Evolutionary conservation across 1,139 yeast species (phyloP).

Genomic region (Saccharomyces hybrid): DNA sequence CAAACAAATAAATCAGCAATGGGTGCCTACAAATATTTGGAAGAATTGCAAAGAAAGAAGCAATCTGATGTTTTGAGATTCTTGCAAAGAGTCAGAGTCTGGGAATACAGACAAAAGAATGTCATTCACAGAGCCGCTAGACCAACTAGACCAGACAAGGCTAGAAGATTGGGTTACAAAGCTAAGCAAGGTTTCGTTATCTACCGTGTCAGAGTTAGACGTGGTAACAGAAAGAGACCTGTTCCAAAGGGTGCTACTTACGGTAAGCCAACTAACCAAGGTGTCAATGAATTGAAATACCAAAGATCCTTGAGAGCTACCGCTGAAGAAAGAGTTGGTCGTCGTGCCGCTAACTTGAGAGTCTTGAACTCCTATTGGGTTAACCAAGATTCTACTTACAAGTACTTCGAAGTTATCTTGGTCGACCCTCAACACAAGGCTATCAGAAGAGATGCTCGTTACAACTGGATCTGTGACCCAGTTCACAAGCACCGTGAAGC

Average conservation of each 20-base stretch:
- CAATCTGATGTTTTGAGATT: constrained; percentile 99
- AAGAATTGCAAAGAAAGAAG: constrained; percentile 99
- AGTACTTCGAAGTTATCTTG: constrained; percentile 95
- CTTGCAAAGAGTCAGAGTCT: constrained; percentile 98
- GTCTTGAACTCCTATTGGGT: constrained; percentile 99
- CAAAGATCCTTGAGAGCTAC: constrained; percentile 96
- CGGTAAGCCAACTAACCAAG: constrained; percentile 99
- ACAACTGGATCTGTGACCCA: constrained; percentile 99
- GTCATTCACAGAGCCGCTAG: constrained; percentile 98
- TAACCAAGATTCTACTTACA: constrained; percentile 99
- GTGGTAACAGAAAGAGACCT: constrained; percentile 99
- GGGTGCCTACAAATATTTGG: constrained; percentile 99
- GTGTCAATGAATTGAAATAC: constrained; percentile 98
- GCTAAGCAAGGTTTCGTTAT: constrained; percentile 99
- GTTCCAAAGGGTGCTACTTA: constrained; percentile 99
- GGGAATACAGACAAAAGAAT: constrained; percentile 99
- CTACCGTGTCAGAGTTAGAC: constrained; percentile 98
- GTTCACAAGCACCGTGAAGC: constrained; percentile 99
- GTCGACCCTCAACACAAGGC: constrained; percentile 98
- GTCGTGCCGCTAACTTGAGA: constrained; percentile 98
- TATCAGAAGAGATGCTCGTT: constrained; percentile 96
- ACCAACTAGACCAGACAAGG: constrained; percentile 99
- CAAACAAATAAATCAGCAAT: constrained; percentile 34
- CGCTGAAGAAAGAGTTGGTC: constrained; percentile 99
- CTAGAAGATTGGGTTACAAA: constrained; percentile 99